These are phyloP conservation scores for Saccharomycopsis sp. DNA, from an alignment of 805 yeast species.

Conservation along the genomic window DNA sequence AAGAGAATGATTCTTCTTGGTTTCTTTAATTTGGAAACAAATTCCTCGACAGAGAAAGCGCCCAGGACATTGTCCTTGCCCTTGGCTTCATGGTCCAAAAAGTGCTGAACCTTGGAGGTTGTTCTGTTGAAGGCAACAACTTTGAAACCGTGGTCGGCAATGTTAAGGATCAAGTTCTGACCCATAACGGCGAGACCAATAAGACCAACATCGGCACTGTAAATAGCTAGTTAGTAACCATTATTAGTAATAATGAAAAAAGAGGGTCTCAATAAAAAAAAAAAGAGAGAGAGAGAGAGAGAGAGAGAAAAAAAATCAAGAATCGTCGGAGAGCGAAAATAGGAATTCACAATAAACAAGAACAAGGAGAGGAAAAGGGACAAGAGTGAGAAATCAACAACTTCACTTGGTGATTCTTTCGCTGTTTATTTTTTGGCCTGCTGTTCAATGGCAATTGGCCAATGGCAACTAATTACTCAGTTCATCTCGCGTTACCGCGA, in stretches of 20 bases:
- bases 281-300: no score
- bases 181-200: slow-evolving; percentile 99
- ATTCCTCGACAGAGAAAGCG: slow-evolving; percentile 86
- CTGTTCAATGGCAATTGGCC: no score
- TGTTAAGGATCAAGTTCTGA: slow-evolving; percentile 92
- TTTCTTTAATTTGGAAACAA: slow-evolving; percentile 81
- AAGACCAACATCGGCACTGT: slow-evolving; percentile 91
- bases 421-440: no score
- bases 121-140: slow-evolving; percentile 99
- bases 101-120: slow-evolving; percentile 88
- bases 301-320: not conserved
- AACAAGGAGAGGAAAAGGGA: not conserved
- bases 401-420: no score
- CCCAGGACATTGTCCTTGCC: slow-evolving; percentile 86
- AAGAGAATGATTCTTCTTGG: slow-evolving; percentile 92
- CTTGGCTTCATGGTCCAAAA: slow-evolving; percentile 90
- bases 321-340: no score
- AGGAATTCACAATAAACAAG: no score
- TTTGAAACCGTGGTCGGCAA: slow-evolving; percentile 92
- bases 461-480: no score
- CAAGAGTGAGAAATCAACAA: no score
- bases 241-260: no score
- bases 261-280: no score
- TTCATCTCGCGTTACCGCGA: no score
- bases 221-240: not conserved